Base-by-base conservation (phyloP, 164 flowering plant species). In the Aristolochia fimbriata region DNA sequence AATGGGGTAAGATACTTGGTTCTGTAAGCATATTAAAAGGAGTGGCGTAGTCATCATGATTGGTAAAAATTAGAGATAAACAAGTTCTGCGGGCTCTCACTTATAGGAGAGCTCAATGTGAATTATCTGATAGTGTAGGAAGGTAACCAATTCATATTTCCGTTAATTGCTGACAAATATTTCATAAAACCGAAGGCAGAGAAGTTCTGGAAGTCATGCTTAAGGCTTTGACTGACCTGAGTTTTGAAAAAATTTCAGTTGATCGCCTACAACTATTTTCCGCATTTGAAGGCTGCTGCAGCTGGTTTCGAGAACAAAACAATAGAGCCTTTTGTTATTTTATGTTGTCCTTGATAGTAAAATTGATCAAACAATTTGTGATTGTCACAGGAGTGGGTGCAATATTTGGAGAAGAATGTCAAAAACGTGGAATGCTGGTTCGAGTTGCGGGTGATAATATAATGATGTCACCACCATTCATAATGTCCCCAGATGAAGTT, bases 401-500 rank as follows among this genome's bases (percentile, higher is more conserved):
- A 55, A 80, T 80, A 70, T 93, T 93, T 74, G 97, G 97, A 70
- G 86, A 83, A 59, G 80, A 86, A 65, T 93, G 99, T 66, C 73
- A 83, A 76, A 85, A 88, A 76, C 79, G 78, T 14, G 99, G 99
- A 23, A 81, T 93, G 97, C 60, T 93, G 62, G 91, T 90, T 17
- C 91, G 99, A 48, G 89, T 87, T 67, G 78, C 96, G 1, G 99
- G 99, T 43, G 99, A 93, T 64, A 80, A 60, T 70, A 85, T 88
- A 62, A 82, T 87, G 92, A 85, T 93, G 89, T 87, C 84, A 61
- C 99, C 99, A 19, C 95, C 99, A 12, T 77, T 86, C 57, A 81
- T 85, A n/a, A 83, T 93, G 16, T 47, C 80, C 19, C 83, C 83
- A 0, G 74, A 77, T 65, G 97, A 93, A 74, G 51, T 90, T 50